Base-by-base conservation (phyloP, 768 basidiomycete genomes). In the Baorangia bicolor region DNA sequence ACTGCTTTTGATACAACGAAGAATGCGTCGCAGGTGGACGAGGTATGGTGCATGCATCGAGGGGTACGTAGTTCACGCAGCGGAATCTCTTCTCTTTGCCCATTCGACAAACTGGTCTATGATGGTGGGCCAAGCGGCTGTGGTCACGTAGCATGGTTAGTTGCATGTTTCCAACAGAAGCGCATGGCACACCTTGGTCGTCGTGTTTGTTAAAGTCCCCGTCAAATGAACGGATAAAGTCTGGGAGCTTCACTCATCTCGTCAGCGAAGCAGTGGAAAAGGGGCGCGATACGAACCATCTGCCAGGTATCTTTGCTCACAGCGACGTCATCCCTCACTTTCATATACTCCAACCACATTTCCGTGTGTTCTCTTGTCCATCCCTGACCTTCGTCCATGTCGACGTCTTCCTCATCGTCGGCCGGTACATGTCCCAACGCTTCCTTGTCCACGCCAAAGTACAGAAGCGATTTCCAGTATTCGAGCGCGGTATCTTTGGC, bases 251-350 rank as follows among this genome's bases (percentile, higher is more conserved):
- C 40, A 54, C 4, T 53, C 51, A 30, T 49, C 37, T 18, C 21
- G 41, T 64, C 51, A 63, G 56, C 44, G 20, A 9, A 16, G 47
- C 43, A 16, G 44, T 30, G 31, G 37, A 27, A 45, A 34, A 49
- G 49, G 28, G 35, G 44, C 73, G 3, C 35, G 11, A 20, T 21
- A 57, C 85, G 40, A 46, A 90, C 92, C 91, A 94, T 93, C 49
- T 78, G 72, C 92, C 92, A 94, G 18, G 89, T 90, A 73, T 93
- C 92, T 73, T 89, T 91, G 74, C 90, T 93, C 31, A 95, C 80
- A 5, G 90, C 92, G 66, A 88, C 88, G 21, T 77, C 77, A 2
- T 84, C 85, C 60, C 81, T 86, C 66, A 80, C 74, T 9, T 47
- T 58, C 68, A 94, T 70, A 68, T 84, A 95, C n/a, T 87, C 84